Evolutionary conservation across 768 basidiomycete species (phyloP).

Genomic region (Tephrocybe sp.): DNA sequence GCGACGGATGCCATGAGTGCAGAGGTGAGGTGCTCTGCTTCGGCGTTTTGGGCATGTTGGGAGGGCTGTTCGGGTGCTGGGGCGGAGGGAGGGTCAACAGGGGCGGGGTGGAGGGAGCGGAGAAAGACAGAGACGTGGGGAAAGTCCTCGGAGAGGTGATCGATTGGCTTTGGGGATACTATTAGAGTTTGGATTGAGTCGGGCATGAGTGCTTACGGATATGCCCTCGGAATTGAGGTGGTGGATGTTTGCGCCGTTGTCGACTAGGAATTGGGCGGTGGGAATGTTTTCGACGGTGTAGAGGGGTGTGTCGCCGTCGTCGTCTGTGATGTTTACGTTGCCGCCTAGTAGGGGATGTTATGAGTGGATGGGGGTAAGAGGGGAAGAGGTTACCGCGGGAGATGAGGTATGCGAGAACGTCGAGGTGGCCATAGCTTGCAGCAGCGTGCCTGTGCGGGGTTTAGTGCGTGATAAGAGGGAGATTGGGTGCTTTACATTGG

Average conservation of each 20-base stretch:
- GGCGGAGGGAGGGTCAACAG: constrained; percentile 21
- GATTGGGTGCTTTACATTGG: constrained; percentile 75
- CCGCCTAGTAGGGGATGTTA: constrained; percentile 52
- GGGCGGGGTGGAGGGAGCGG: constrained; percentile 33
- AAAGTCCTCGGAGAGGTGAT: constrained; percentile 71
- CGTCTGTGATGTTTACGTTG: constrained; percentile 82
- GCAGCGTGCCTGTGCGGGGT: constrained; percentile 77
- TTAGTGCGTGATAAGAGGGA: constrained; percentile 12
- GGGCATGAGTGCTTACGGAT: constrained; percentile 57
- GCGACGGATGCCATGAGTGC: constrained; percentile 65
- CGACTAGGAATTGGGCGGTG: constrained; percentile 76
- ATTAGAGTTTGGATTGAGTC: constrained; percentile 8
- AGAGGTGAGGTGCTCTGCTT: constrained; percentile 70
- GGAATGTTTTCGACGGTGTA: constrained; percentile 85
- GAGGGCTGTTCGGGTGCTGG: constrained; percentile 39
- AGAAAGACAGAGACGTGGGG: constrained; percentile 66
- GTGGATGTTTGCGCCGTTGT: constrained; percentile 70
- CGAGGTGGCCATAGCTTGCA: constrained; percentile 84
- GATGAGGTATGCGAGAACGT: constrained; percentile 77
- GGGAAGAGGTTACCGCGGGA: constrained; percentile 56
- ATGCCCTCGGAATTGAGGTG: constrained; percentile 70
- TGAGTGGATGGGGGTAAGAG: constrained; percentile 10
- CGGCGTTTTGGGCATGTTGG: constrained; percentile 65
- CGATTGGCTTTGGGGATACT: constrained; percentile 52
- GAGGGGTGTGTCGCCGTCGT: constrained; percentile 89